Evolutionary conservation across 2,329 filamentous ascomycete genomes (phyloP).

Genomic region (Thielaviopsis euricoi): DNA sequence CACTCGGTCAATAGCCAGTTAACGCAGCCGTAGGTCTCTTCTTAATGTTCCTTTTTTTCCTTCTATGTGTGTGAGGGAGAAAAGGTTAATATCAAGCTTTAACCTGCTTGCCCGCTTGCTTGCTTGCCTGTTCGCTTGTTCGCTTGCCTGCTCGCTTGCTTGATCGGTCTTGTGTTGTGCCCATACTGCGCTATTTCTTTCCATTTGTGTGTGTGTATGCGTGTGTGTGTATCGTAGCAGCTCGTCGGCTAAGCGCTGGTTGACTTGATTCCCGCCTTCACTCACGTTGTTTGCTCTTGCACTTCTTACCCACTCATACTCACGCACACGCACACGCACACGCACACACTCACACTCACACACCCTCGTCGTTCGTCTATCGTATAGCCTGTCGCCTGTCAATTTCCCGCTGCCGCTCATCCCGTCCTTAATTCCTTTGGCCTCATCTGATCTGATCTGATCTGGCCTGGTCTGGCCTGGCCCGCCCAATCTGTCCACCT

Average conservation of each 20-base stretch:
- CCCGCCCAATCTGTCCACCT: neutral
- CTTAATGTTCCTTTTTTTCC: neutral
- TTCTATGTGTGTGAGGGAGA: neutral
- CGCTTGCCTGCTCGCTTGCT: no score
- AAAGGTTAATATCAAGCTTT: no score
- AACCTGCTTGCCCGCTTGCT: no score
- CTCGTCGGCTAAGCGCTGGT: no score
- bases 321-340: no score
- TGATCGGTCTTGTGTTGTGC: no score
- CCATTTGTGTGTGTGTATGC: no score
- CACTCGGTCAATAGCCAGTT: slow-evolving; percentile 45
- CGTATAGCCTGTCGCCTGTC: neutral
- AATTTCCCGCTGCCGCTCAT: neutral
- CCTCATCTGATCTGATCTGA: no score
- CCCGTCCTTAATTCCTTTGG: neutral
- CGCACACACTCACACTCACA: neutral
- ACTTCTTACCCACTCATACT: neutral
- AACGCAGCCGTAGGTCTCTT: slow-evolving; percentile 32
- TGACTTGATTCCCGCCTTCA: no score
- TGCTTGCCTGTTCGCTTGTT: no score
- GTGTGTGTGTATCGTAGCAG: no score
- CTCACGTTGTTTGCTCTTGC: neutral
- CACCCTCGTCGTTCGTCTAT: neutral
- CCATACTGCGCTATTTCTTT: no score
- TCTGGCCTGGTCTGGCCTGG: neutral